phyloP scores from a whole-genome alignment of 495 filamentous ascomycete species.

The Tuber borchii region DNA sequence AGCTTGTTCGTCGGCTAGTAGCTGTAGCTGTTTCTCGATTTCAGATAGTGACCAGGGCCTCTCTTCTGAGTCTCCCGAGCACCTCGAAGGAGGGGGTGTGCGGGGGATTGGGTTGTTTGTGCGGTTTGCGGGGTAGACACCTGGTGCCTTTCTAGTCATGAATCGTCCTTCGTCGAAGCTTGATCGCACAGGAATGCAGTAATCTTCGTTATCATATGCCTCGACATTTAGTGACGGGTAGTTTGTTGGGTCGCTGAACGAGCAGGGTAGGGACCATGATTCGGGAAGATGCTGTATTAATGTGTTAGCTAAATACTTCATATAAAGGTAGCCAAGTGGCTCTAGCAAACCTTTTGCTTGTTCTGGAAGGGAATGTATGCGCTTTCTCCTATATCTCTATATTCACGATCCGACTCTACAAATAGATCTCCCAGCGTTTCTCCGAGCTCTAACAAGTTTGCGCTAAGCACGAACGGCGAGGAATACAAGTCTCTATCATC shows the following conservation, averaged over 20 bases:
- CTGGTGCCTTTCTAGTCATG: background rate
- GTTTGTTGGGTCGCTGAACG: conserved; percentile 13
- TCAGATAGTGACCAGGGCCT: conserved; percentile 31
- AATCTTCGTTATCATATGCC: background rate
- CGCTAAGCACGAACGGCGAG: conserved; percentile 20
- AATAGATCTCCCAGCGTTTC: conserved; percentile 13
- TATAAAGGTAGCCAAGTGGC: background rate
- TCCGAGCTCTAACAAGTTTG: conserved; percentile 20
- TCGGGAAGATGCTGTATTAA: conserved; percentile 8
- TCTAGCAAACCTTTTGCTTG: conserved; percentile 20
- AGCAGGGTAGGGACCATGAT: conserved; percentile 16
- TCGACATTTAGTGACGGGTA: background rate
- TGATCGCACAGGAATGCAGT: background rate
- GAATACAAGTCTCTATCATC: conserved; percentile 16
- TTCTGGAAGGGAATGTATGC: background rate
- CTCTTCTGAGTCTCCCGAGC: conserved; percentile 22
- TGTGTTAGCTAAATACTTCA: background rate
- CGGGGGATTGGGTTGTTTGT: conserved; percentile 7
- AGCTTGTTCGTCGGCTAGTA: conserved; percentile 21
- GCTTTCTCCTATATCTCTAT: conserved; percentile 15
- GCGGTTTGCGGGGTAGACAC: conserved; percentile 6
- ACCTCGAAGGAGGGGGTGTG: conserved; percentile 29
- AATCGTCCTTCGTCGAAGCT: conserved; percentile 1
- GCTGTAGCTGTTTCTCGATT: conserved; percentile 32
- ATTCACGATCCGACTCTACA: conserved; percentile 7